phyloP scores from a whole-genome alignment of 148 eudicot genomes.

The Silene uniflora region DNA sequence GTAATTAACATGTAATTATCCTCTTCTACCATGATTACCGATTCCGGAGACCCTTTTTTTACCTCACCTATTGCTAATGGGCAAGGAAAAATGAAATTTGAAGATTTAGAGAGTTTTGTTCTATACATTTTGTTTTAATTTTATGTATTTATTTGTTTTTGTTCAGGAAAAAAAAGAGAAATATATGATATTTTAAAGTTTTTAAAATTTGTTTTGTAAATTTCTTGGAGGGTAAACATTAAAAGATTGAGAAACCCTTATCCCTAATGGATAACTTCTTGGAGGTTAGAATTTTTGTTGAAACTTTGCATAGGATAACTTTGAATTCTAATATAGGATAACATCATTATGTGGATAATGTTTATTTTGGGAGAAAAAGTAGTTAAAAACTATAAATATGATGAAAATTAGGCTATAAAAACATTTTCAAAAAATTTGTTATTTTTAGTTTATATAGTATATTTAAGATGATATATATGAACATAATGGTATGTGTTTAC shows the following conservation, averaged over 20 bases:
- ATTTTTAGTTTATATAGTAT: not conserved
- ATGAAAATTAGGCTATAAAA: not conserved
- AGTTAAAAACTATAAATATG: slow-evolving; percentile 7
- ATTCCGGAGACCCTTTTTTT: slow-evolving; percentile 9
- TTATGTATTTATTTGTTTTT: not conserved
- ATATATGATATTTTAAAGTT: not conserved
- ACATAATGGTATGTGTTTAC: too few relatives aligned
- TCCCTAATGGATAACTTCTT: not conserved
- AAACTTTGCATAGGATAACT: slow-evolving; percentile 8
- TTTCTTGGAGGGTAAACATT: not conserved
- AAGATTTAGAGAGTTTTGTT: slow-evolving; percentile 12
- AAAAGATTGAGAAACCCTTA: slow-evolving; percentile 5
- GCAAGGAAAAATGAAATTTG: slow-evolving; percentile 11
- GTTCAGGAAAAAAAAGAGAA: not conserved
- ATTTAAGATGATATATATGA: too few relatives aligned
- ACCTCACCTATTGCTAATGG: slow-evolving; percentile 13
- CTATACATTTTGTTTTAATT: slow-evolving; percentile 4
- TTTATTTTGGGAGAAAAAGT: not conserved
- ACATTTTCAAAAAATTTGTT: not conserved
- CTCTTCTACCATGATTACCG: slow-evolving; percentile 19
- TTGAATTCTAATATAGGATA: slow-evolving; percentile 9
- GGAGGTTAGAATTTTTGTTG: slow-evolving; percentile 5
- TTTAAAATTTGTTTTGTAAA: not conserved
- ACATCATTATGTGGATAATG: slow-evolving; percentile 4
- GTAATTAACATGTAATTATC: slow-evolving; percentile 22